Evolutionary conservation across 345 rosid genomes (phyloP), one percentile per base, ranked within the genome.

Genomic region (Melastoma malabathricum): DNA sequence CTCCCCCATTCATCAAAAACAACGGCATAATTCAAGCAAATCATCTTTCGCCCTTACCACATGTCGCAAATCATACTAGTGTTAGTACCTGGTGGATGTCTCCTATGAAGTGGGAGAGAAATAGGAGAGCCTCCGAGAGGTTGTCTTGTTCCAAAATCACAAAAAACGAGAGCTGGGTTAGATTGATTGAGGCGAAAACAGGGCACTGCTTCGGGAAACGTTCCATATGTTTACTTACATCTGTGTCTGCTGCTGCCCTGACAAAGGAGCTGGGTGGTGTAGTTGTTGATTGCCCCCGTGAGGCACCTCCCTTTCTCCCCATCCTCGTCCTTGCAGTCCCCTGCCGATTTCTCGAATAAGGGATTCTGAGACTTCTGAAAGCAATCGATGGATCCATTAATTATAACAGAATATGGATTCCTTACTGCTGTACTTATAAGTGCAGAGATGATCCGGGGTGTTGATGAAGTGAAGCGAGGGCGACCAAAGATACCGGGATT

Each of bases 111-210:
- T 89, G 97, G 43, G 92, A 78, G 22, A 86, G 75, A 61, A 86
- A 90, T 56, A 86, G 83, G 29, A 90, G 76, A n/a, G 96, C 86
- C 66, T 86, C 89, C 3, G 96, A 86, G 57, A 83, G 86, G 67
- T 90, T 90, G 67, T 86, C 98, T 86, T 68, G 59, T 19, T 19
- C 47, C 38, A 29, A 29, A 29, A 29, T 29, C 38, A 29, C 38
- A 15, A 19, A 25, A 3, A 38, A n/a, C 8, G 13, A 41, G 54
- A 9, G 54, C 31, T 29, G 17, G 8, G 43, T 29, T 38, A 51
- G 18, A 29, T 51, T 2, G 43, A 29, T 29, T 19, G 18, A 14
- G 12, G 3, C 2, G 12, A 15, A 29, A 15, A 15, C 17, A 6
- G 18, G 54, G 10, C 29, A 51, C n/a, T n/a, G 41, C 16, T 19